Conservation (phyloP, 2,329 filamentous ascomycete genomes). For the Didymella pomorum region DNA sequence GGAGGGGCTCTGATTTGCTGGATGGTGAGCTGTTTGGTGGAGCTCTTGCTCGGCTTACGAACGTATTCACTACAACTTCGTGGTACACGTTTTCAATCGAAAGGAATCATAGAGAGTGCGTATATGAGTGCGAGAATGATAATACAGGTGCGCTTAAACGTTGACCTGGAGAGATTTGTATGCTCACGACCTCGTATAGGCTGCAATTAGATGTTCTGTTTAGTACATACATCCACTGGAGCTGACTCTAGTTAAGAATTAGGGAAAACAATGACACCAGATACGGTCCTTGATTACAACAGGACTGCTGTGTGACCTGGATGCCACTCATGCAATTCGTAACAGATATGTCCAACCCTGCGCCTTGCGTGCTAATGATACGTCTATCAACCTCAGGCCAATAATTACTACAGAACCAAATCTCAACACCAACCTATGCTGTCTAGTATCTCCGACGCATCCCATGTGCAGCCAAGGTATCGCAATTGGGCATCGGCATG, state of each 20-base stretch:
- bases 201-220: too few relatives aligned
- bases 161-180: too few relatives aligned
- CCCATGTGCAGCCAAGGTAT: constrained; percentile 60
- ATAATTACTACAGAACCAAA: constrained; percentile 20
- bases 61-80: too few relatives aligned
- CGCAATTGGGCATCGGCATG: constrained; percentile 68
- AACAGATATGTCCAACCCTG: constrained; percentile 6
- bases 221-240: neutral
- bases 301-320: neutral
- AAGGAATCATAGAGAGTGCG: too few relatives aligned
- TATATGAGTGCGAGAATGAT: too few relatives aligned
- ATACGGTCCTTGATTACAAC: neutral
- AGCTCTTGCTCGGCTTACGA: constrained; percentile 1
- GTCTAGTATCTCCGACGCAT: constrained; percentile 20
- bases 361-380: constrained; percentile 18
- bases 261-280: neutral
- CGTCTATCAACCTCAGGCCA: constrained; percentile 8
- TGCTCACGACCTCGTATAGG: too few relatives aligned
- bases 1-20: constrained; percentile 10
- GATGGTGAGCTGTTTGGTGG: constrained; percentile 1
- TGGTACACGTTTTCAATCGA: too few relatives aligned
- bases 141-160: too few relatives aligned
- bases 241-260: neutral
- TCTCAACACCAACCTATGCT: neutral
- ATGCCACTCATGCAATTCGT: constrained; percentile 6